These are phyloP conservation scores for Fistulinella cinereoalba DNA, from an alignment of 1,284 basidiomycete species.

Conservation along the genomic window DNA sequence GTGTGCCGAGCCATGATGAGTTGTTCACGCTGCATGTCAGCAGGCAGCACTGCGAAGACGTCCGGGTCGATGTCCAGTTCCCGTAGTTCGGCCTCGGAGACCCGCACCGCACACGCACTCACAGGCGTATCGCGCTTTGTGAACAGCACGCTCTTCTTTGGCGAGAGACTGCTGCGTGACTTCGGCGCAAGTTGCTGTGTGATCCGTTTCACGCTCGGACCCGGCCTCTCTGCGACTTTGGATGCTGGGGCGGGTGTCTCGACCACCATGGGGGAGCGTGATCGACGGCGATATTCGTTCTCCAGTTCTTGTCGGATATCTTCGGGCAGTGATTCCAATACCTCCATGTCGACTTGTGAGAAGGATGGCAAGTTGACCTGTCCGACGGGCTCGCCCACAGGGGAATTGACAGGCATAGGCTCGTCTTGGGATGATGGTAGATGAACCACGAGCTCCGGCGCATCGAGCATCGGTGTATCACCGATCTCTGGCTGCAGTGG, in stretches of 20 bases:
- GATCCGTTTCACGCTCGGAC: conserved; percentile 52
- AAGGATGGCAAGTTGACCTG: conserved; percentile 56
- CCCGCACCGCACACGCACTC: conserved; percentile 27
- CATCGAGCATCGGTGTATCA: conserved; percentile 20
- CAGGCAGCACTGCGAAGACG: conserved; percentile 65
- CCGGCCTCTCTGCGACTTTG: conserved; percentile 34
- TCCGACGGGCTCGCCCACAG: conserved; percentile 6
- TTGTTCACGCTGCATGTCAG: conserved; percentile 70
- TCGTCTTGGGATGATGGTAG: conserved; percentile 37
- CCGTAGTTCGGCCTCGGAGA: conserved; percentile 50
- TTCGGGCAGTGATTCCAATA: conserved; percentile 69
- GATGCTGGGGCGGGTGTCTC: conserved; percentile 5
- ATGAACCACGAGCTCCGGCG: conserved; percentile 31
- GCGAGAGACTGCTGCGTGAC: conserved; percentile 42
- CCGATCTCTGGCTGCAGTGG: neutral
- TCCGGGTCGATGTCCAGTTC: conserved; percentile 68
- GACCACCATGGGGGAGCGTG: conserved; percentile 37
- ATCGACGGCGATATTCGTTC: conserved; percentile 59
- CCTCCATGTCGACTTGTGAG: conserved; percentile 71
- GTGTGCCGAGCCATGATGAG: conserved; percentile 53
- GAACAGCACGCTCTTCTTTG: conserved; percentile 43
- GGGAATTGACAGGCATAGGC: neutral
- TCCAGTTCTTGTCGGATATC: conserved; percentile 72
- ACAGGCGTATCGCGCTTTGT: conserved; percentile 24
- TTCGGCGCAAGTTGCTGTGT: conserved; percentile 61